Evolutionary conservation across 768 basidiomycete genomes (phyloP).

Genomic region (Leccinum uliginosum): DNA sequence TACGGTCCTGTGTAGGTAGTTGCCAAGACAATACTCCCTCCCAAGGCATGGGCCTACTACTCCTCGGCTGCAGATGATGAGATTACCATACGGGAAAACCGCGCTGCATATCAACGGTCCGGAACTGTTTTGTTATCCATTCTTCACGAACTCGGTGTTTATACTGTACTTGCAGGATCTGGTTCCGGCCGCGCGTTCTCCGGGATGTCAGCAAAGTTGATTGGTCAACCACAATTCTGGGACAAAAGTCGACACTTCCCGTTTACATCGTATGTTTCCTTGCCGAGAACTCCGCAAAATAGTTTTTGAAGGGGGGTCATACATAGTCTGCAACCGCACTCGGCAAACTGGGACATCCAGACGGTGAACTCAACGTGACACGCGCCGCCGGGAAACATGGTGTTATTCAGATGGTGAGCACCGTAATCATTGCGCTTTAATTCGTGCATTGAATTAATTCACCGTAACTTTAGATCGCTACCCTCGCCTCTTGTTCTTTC

Average conservation of each 20-base stretch:
- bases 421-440: not conserved
- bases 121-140: not conserved
- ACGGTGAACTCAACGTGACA: constrained; percentile 90
- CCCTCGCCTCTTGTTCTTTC: constrained; percentile 91
- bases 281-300: constrained; percentile 20
- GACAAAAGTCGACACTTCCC: constrained; percentile 66
- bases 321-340: constrained; percentile 77
- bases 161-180: constrained; percentile 46
- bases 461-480: constrained; percentile 68
- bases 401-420: constrained; percentile 66
- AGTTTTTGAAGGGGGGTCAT: not conserved
- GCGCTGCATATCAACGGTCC: constrained; percentile 81
- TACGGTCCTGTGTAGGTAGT: constrained; percentile 49
- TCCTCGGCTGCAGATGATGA: constrained; percentile 92
- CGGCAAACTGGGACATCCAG: constrained; percentile 93
- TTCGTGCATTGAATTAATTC: not conserved
- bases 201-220: constrained; percentile 80
- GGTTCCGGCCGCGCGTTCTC: constrained; percentile 84
- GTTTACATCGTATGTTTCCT: constrained; percentile 59
- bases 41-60: constrained; percentile 92
- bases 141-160: not conserved
- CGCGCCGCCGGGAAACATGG: constrained; percentile 79
- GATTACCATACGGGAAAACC: constrained; percentile 83
- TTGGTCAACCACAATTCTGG: constrained; percentile 79
- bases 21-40: constrained; percentile 71